Conservation (phyloP, 2,329 filamentous ascomycete genomes). For the Calycina marina region DNA sequence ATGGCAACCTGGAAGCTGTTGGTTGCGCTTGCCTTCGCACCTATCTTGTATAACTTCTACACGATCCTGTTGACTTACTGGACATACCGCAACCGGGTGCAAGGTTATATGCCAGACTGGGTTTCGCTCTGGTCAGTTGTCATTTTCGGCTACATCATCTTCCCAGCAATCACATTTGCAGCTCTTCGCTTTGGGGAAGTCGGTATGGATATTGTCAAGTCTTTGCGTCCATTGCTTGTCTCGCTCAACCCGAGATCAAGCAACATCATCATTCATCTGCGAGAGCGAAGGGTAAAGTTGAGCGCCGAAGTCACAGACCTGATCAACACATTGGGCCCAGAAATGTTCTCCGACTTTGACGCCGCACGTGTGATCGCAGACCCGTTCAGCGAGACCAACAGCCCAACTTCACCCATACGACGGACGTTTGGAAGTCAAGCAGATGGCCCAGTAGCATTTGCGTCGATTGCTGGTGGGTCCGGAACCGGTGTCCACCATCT, state of each 20-base stretch:
- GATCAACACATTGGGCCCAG: constrained; percentile 89
- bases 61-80: constrained; percentile 59
- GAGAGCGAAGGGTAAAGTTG: constrained; percentile 56
- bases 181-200: constrained; percentile 90
- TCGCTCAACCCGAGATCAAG: constrained; percentile 73
- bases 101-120: constrained; percentile 67
- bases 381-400: constrained; percentile 24
- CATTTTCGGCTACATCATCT: constrained; percentile 60
- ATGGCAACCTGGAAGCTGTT: constrained; percentile 83
- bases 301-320: constrained; percentile 74
- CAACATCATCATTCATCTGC: constrained; percentile 70
- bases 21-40: constrained; percentile 72
- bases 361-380: constrained; percentile 54
- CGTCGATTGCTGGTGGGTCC: constrained; percentile 19
- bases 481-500: constrained; percentile 24
- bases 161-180: constrained; percentile 80
- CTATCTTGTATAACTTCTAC: constrained; percentile 71
- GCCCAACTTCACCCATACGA: constrained; percentile 14
- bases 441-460: constrained; percentile 16
- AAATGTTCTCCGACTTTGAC: constrained; percentile 95
- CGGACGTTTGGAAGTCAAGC: constrained; percentile 31
- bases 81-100: constrained; percentile 68
- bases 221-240: constrained; percentile 71
- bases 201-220: constrained; percentile 98
- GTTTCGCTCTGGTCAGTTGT: constrained; percentile 69